Conservation (phyloP, 2,329 filamentous ascomycete genomes). For the Pseudocercospora cruenta region DNA sequence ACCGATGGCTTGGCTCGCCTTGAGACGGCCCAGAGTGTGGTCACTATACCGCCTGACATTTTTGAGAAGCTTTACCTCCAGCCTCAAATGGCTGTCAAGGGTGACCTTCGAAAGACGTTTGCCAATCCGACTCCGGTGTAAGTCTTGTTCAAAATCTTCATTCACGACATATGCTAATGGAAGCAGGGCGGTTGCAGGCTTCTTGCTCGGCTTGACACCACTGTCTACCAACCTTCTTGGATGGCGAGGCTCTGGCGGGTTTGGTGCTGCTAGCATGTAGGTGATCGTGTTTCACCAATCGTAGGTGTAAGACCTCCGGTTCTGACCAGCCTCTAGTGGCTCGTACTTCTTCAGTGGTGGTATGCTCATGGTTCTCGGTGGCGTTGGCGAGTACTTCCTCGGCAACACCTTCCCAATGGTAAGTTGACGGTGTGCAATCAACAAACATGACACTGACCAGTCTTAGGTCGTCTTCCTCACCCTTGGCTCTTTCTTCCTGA, state of each 20-base stretch:
- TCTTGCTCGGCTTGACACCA: constrained; percentile 59
- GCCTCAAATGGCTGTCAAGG: constrained; percentile 52
- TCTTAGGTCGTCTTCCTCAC: constrained; percentile 58
- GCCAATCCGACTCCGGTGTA: constrained; percentile 56
- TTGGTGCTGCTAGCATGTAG: constrained; percentile 49
- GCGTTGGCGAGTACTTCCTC: constrained; percentile 39
- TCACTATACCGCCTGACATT: constrained; percentile 45
- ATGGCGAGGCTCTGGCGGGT: constrained; percentile 58
- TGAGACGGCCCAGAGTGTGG: neutral
- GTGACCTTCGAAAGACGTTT: neutral
- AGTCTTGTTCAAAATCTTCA: constrained; percentile 23
- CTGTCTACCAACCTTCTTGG: constrained; percentile 61
- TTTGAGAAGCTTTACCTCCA: constrained; percentile 58
- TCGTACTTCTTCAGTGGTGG: constrained; percentile 50
- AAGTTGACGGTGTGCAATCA: constrained; percentile 51
- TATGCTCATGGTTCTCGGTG: constrained; percentile 18
- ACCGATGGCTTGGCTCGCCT: neutral
- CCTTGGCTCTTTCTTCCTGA: constrained; percentile 59
- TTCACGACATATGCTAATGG: neutral
- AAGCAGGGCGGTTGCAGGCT: constrained; percentile 55
- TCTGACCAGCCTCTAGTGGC: neutral
- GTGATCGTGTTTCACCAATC: constrained; percentile 43
- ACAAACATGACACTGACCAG: constrained; percentile 54
- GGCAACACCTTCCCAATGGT: constrained; percentile 60
- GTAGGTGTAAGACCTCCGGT: constrained; percentile 39